These are phyloP conservation scores for Platanus orientalis DNA, from an alignment of 164 flowering plant species.

Conservation along the genomic window DNA sequence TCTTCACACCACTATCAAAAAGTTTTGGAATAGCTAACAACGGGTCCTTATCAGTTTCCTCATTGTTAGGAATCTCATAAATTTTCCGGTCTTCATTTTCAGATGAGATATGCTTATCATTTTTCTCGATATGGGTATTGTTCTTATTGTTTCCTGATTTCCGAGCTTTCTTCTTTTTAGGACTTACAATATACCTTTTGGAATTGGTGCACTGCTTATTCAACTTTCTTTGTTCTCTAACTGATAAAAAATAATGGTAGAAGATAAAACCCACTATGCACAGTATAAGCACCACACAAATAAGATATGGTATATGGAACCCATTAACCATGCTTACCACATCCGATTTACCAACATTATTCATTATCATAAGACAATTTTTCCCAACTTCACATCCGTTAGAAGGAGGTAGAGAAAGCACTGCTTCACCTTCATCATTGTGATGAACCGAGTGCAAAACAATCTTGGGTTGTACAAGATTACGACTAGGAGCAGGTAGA, in stretches of 20 bases:
- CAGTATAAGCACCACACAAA: conserved; percentile 9
- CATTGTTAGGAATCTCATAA: conserved; percentile 7
- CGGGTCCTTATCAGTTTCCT: conserved; percentile 17
- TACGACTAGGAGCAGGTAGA: conserved; percentile 17
- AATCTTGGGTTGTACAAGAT: neutral
- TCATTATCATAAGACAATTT: neutral
- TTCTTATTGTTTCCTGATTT: conserved; percentile 32
- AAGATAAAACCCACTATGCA: conserved; percentile 8
- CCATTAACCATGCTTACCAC: neutral
- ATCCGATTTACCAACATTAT: too few relatives aligned
- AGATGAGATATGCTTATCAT: conserved; percentile 9
- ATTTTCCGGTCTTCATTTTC: conserved; percentile 19
- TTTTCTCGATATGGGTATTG: conserved; percentile 22
- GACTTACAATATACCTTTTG: conserved; percentile 13
- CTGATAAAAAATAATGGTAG: neutral
- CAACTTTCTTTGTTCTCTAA: conserved; percentile 11
- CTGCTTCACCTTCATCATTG: conserved; percentile 1
- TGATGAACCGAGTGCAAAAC: neutral
- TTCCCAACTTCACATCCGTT: conserved; percentile 6
- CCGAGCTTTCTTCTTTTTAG: conserved; percentile 51
- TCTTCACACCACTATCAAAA: conserved; percentile 22
- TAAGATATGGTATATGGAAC: conserved; percentile 2
- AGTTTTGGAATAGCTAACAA: conserved; percentile 15
- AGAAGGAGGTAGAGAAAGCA: too few relatives aligned
- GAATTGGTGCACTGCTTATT: conserved; percentile 16